phyloP scores from a whole-genome alignment of 805 yeast species.

The Brettanomyces sp. region DNA sequence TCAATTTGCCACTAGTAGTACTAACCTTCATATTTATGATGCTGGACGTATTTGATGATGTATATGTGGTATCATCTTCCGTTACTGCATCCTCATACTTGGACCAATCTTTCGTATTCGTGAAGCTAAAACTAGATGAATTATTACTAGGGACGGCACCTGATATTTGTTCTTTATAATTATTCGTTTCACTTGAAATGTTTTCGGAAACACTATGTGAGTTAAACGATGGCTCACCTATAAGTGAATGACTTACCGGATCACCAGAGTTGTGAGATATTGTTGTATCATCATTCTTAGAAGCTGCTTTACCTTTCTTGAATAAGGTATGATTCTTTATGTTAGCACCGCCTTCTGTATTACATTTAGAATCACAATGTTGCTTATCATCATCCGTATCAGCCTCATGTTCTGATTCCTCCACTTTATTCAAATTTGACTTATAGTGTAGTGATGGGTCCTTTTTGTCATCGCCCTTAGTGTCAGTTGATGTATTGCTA shows the following conservation, averaged over 20 bases:
- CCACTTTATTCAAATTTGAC: not conserved
- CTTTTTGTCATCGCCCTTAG: not conserved
- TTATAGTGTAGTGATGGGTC: not conserved
- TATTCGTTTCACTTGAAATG: not conserved
- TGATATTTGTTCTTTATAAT: too few species aligned
- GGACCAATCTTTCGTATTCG: not conserved
- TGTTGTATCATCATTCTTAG: not conserved
- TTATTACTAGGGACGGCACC: not conserved
- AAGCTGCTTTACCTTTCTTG: not conserved
- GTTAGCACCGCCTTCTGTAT: not conserved
- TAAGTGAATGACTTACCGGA: not conserved
- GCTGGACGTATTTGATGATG: not conserved
- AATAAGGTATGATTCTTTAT: not conserved
- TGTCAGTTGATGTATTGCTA: not conserved
- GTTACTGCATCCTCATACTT: conserved; percentile 2
- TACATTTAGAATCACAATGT: not conserved
- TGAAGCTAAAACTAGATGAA: not conserved
- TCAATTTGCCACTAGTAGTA: not conserved
- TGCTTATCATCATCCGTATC: conserved; percentile 1
- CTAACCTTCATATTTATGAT: not conserved
- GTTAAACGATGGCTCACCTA: not conserved
- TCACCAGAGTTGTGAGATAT: too few species aligned
- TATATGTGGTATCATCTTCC: not conserved
- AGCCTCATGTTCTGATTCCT: not conserved
- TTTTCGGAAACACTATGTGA: too few species aligned